Evolutionary conservation across 2,329 filamentous ascomycete species (phyloP).

Genomic region (Fusarium begoniae): DNA sequence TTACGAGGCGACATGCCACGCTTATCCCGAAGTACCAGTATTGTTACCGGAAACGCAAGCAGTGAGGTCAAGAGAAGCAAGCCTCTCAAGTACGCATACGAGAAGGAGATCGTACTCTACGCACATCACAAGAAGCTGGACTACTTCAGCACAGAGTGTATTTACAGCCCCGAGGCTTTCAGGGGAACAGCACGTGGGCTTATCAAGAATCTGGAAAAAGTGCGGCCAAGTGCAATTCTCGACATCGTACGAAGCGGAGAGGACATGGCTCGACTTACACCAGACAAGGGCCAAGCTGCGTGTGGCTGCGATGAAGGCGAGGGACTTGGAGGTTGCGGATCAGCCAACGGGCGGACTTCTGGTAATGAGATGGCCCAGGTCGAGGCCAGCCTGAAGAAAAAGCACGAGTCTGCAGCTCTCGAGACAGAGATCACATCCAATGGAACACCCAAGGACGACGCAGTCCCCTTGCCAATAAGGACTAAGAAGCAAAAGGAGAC

Average conservation of each 20-base stretch:
- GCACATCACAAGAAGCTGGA: conserved; percentile 96
- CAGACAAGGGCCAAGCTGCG: conserved; percentile 49
- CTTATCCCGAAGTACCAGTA: conserved; percentile 87
- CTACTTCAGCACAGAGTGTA: conserved; percentile 98
- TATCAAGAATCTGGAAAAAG: conserved; percentile 94
- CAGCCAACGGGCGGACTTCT: conserved; percentile 67
- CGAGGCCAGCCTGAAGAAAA: conserved; percentile 62
- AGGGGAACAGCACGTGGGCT: conserved; percentile 88
- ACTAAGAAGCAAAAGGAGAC: conserved; percentile 40
- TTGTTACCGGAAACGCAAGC: conserved; percentile 79
- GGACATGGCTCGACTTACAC: conserved; percentile 85
- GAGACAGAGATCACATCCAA: conserved; percentile 48
- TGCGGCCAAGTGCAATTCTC: conserved; percentile 91
- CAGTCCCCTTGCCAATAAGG: conserved; percentile 49
- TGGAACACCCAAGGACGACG: conserved; percentile 36
- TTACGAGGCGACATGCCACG: conserved; percentile 89
- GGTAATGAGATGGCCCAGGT: conserved; percentile 84
- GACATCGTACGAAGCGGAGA: conserved; percentile 96
- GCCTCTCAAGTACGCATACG: conserved; percentile 96
- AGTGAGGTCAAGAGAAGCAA: conserved; percentile 95
- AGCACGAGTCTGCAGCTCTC: conserved; percentile 31
- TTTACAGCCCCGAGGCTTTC: conserved; percentile 98
- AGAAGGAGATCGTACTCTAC: conserved; percentile 98
- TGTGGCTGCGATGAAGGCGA: conserved; percentile 52
- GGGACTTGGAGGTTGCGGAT: conserved; percentile 74